Percentiles rank a stretch among this genome's conserved stretches.
Conservation (phyloP, 768 basidiomycete species). For the Boletus subcaerulescens region DNA sequence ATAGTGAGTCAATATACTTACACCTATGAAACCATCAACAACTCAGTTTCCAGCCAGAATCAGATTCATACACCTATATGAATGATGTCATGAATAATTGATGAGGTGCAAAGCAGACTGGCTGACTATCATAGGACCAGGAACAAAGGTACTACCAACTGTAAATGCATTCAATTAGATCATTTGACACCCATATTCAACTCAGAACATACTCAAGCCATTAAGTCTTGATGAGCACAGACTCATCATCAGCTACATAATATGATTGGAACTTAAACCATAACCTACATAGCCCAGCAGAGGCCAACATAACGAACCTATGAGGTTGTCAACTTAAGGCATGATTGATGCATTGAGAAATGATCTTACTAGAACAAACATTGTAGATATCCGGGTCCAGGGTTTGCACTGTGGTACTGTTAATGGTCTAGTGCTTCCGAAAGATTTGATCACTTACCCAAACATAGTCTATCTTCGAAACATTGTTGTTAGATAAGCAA, state of each 20-base stretch:
- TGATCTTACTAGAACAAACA: conserved; percentile 6
- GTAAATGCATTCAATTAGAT: not conserved
- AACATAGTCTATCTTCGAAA: conserved; percentile 7
- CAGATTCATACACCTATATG: not conserved
- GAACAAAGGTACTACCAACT: not conserved
- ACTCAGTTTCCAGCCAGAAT: not conserved
- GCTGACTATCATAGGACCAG: not conserved
- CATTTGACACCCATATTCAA: not conserved
- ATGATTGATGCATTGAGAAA: not conserved
- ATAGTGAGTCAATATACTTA: not conserved
- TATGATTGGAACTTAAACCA: not conserved
- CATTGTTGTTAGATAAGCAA: not conserved
- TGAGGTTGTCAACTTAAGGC: not conserved
- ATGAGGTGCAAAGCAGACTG: not conserved
- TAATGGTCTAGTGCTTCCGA: too few species aligned
- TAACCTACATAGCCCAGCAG: conserved; percentile 1
- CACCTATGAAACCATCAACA: not conserved
- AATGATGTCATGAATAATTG: too few species aligned
- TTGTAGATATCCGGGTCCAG: conserved; percentile 9
- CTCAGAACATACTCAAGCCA: not conserved
- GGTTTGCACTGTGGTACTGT: not conserved
- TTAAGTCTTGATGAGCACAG: not conserved
- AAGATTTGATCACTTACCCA: conserved; percentile 3
- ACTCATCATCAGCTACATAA: not conserved
- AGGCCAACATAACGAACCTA: conserved; percentile 9